Percentiles rank a stretch among this genome's conserved stretches.
phyloP scores from a whole-genome alignment of 2,329 filamentous ascomycete genomes.

The Microcyclospora tardicrescens region DNA sequence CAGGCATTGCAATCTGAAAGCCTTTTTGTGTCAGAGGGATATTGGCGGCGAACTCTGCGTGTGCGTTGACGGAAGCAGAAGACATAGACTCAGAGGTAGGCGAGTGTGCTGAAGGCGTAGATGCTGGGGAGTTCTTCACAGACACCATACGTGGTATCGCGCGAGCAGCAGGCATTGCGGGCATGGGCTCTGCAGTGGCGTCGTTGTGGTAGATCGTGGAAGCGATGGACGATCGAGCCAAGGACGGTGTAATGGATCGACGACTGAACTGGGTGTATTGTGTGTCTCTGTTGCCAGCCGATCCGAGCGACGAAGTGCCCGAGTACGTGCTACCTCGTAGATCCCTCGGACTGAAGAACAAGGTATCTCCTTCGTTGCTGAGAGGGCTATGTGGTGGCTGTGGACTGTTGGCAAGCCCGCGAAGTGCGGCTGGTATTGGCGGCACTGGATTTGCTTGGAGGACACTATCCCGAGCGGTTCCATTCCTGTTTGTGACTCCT shows the following conservation, averaged over 20 bases:
- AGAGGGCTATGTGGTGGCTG: constrained; percentile 43
- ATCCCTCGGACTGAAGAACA: constrained; percentile 87
- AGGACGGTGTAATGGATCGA: constrained; percentile 36
- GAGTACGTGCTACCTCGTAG: constrained; percentile 87
- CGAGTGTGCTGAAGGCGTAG: neutral
- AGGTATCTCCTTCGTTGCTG: constrained; percentile 52
- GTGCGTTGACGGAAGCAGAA: constrained; percentile 1
- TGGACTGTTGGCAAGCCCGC: constrained; percentile 26
- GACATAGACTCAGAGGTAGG: constrained; percentile 6
- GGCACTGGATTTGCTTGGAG: constrained; percentile 61
- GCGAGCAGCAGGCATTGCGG: constrained; percentile 75
- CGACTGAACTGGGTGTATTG: constrained; percentile 29
- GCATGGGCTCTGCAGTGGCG: constrained; percentile 62
- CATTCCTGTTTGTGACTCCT: constrained; percentile 73
- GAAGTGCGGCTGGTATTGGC: constrained; percentile 56
- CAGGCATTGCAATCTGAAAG: constrained; percentile 29
- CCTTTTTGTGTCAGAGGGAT: constrained; percentile 6
- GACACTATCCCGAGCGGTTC: constrained; percentile 44
- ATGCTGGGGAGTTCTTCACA: constrained; percentile 45
- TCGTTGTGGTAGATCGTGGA: constrained; percentile 92
- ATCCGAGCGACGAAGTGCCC: constrained; percentile 45
- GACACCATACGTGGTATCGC: constrained; percentile 88
- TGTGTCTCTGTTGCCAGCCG: constrained; percentile 21
- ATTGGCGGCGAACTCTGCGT: too few relatives aligned
- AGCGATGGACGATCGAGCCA: constrained; percentile 51